Evolutionary conservation across 805 yeast genomes (phyloP).

Genomic region (Millerago galiae): DNA sequence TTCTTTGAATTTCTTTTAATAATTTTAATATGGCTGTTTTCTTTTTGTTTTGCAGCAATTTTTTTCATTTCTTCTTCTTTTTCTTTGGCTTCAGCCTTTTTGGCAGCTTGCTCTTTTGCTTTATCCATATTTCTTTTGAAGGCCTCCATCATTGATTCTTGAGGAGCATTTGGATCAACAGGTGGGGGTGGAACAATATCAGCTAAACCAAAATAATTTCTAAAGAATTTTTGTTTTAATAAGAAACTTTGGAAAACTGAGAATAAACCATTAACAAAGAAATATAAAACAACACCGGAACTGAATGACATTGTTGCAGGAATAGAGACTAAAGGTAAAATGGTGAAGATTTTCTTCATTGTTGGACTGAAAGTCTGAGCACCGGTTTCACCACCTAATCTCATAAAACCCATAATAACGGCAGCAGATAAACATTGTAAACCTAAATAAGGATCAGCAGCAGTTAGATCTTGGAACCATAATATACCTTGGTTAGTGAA

Average conservation of each 20-base stretch:
- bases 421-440: constrained; percentile 78
- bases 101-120: constrained; percentile 33
- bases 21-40: constrained; percentile 21
- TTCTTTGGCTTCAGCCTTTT: constrained; percentile 29
- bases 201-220: constrained; percentile 52
- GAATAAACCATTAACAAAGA: constrained; percentile 71
- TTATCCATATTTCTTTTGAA: constrained; percentile 34
- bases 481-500: constrained; percentile 64
- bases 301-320: constrained; percentile 86
- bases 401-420: constrained; percentile 66
- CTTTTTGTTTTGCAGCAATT: constrained; percentile 26
- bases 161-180: constrained; percentile 24
- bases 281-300: constrained; percentile 79
- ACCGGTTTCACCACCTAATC: constrained; percentile 90
- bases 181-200: constrained; percentile 52
- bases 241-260: constrained; percentile 68
- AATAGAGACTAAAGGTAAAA: constrained; percentile 75
- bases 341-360: constrained; percentile 62
- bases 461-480: constrained; percentile 81
- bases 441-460: constrained; percentile 88
- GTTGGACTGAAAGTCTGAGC: constrained; percentile 58
- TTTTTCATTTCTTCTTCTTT: constrained; percentile 28
- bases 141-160: constrained; percentile 31
- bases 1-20: constrained; percentile 17
- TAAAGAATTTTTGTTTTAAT: constrained; percentile 52